These are phyloP conservation scores for Gymnopilus dilepis DNA, from an alignment of 768 basidiomycete genomes.

Conservation along the genomic window DNA sequence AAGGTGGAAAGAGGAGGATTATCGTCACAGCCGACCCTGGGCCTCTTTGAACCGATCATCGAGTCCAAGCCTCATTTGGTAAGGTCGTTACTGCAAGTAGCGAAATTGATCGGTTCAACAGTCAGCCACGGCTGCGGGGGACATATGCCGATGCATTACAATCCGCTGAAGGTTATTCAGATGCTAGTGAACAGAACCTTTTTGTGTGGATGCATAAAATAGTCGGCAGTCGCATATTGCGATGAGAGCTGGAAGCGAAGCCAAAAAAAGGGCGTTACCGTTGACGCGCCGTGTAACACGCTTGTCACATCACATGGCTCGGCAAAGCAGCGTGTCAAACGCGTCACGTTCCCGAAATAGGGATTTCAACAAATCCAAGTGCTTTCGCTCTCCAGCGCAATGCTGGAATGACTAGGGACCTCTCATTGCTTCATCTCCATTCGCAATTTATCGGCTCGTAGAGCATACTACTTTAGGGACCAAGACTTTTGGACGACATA, in stretches of 20 bases:
- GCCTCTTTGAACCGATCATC: constrained; percentile 4
- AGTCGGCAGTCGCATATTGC: no score
- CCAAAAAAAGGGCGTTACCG: not conserved
- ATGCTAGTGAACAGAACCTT: no score
- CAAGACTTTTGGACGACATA: not conserved
- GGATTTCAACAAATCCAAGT: not conserved
- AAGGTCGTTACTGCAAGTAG: not conserved
- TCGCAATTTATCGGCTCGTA: not conserved
- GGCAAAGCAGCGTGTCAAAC: constrained; percentile 12
- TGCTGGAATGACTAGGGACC: not conserved
- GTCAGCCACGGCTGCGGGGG: no score
- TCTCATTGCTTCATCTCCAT: not conserved
- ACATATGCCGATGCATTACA: no score
- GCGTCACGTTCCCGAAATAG: constrained; percentile 6
- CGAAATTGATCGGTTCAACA: constrained; percentile 1
- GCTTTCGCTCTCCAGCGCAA: not conserved
- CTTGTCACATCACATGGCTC: constrained; percentile 12
- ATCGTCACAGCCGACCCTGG: not conserved
- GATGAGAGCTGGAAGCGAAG: not conserved
- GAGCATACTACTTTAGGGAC: not conserved
- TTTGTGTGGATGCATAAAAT: no score
- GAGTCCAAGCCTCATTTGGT: constrained; percentile 15
- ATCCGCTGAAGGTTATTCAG: no score
- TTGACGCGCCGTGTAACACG: not conserved
- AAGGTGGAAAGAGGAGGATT: constrained; percentile 3